Evolutionary conservation across 352 stramenopile species (phyloP).

Genomic region (Phytophthora constricta): DNA sequence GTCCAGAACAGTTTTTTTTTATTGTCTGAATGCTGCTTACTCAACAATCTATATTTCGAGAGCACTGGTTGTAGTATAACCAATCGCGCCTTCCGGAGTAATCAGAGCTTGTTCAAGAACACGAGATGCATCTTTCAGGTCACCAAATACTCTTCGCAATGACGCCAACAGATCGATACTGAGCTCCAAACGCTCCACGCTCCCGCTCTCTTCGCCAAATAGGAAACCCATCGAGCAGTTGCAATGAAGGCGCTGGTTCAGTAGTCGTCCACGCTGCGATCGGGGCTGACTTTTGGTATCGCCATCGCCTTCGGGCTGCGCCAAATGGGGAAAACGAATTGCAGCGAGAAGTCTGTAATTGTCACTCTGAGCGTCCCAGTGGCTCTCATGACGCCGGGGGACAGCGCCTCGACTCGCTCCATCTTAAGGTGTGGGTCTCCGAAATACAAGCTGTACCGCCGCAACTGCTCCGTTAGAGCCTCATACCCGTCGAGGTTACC

Average conservation of each 20-base stretch:
- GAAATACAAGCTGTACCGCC: constrained; percentile 24
- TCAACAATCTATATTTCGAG: too few species aligned
- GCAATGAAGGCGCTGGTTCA: constrained; percentile 23
- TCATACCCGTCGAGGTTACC: constrained; percentile 15
- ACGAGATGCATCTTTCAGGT: neutral
- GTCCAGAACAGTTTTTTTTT: too few species aligned
- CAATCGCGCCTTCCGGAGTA: too few species aligned
- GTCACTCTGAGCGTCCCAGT: constrained; percentile 22
- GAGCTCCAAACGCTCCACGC: constrained; percentile 17
- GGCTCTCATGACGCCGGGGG: constrained; percentile 19
- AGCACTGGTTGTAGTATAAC: too few species aligned
- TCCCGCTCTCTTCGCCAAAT: constrained; percentile 13
- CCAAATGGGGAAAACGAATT: constrained; percentile 7
- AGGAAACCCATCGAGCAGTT: constrained; percentile 17
- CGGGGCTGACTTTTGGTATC: neutral
- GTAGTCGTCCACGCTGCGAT: constrained; percentile 12
- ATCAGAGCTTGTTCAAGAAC: neutral
- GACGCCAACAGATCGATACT: constrained; percentile 8
- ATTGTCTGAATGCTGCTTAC: too few species aligned
- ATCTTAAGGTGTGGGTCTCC: constrained; percentile 15
- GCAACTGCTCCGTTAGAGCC: constrained; percentile 22
- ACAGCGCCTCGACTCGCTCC: constrained; percentile 17
- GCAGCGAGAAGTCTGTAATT: constrained; percentile 27
- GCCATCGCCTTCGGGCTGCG: neutral
- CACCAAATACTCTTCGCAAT: constrained; percentile 11